Evolutionary conservation across 495 filamentous ascomycete genomes (phyloP), one percentile per base, ranked within the genome.

Genomic region (Penicillium pulvis): DNA sequence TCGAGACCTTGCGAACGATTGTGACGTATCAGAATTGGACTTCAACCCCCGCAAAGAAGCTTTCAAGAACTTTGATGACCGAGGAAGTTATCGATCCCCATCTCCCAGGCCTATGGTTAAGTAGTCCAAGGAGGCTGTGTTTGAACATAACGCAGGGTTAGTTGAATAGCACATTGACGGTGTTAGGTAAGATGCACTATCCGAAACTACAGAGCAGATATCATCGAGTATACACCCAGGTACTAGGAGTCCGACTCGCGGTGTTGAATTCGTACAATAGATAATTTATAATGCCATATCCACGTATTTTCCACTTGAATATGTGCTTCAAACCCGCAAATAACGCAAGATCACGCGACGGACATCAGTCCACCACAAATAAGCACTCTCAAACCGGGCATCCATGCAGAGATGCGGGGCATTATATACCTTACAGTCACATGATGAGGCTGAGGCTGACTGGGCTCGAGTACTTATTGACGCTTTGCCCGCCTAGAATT

Each of bases 371-470:
- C 10, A 11, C 33, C 3, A 6, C 0, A 44, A 44, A 17, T n/a
- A 44, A 20, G 42, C 42, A n/a, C 14, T 19, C 42, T 14, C 6
- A 17, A 44, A 20, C 42, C n/a, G n/a, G 19, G 42, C 42, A 44
- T 44, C 42, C 42, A 19, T 44, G 42, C 33, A 44, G 19, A 44
- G 42, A 44, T 36, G 42, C 42, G 42, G 42, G 42, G 42, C 42
- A 44, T 20, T 20, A 6, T 44, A 44, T 44, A 44, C 42, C 19
- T 20, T 20, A 44, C 33, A 44, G 42, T 44, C 42, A 44, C 42
- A 17, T 44, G 42, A 44, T 44, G 42, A 44, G 42, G 42, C 42
- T 44, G 42, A 44, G 42, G 42, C 42, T 44, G 42, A 44, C 42
- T 8, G n/a, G 19, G 33, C 10, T 36, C 33, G 19, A 44, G 42